Conservation (phyloP, 2,329 filamentous ascomycete species). For the Fusarium kyushuense region DNA sequence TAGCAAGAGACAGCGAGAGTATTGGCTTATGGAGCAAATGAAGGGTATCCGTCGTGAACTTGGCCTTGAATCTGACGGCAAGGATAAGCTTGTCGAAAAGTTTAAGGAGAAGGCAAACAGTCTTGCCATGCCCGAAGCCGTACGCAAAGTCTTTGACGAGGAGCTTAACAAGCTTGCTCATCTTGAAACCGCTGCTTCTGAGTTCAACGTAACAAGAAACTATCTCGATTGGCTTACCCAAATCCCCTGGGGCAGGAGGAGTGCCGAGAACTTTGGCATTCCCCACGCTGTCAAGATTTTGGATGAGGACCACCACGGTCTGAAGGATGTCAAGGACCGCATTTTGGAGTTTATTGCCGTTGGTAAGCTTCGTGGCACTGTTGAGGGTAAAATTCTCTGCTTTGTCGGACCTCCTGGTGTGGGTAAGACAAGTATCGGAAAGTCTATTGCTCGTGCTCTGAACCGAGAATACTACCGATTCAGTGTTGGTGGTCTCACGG, state of each 20-base stretch:
- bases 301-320: conserved; percentile 95
- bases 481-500: conserved; percentile 94
- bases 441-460: conserved; percentile 93
- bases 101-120: conserved; percentile 96
- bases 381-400: conserved; percentile 98
- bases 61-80: conserved; percentile 96
- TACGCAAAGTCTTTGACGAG: conserved; percentile 98
- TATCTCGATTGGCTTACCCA: conserved; percentile 99
- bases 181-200: conserved; percentile 93
- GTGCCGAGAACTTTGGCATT: conserved; percentile 96
- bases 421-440: conserved; percentile 98
- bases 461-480: conserved; percentile 98
- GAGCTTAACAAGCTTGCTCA: conserved; percentile 97
- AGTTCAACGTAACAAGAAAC: conserved; percentile 98
- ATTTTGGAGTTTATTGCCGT: conserved; percentile 99
- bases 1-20: conserved; percentile 95
- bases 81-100: conserved; percentile 96
- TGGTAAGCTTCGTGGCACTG: conserved; percentile 94
- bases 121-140: conserved; percentile 94
- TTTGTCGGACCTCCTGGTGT: conserved; percentile 98
- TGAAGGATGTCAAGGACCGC: conserved; percentile 98
- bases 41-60: conserved; percentile 96
- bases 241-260: conserved; percentile 96
- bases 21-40: conserved; percentile 99
- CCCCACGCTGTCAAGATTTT: conserved; percentile 89